Evolutionary conservation across 495 filamentous ascomycete genomes (phyloP), one percentile per base, ranked within the genome.

Genomic region (Xylaria palmicola): DNA sequence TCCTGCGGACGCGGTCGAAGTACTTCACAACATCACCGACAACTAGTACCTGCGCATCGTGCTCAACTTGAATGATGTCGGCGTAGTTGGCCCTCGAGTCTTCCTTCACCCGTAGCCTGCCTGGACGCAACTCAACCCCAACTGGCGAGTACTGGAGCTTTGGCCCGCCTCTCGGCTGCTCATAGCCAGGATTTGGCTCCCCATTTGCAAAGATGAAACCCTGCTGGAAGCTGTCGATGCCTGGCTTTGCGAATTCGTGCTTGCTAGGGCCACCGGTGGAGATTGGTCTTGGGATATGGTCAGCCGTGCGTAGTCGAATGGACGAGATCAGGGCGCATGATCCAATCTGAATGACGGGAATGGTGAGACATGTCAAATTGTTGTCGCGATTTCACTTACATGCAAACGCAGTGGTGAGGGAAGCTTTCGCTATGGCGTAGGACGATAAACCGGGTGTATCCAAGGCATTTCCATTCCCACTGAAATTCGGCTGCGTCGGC

Each of bases 391-490:
- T 63, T 59, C 6, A 69, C 68, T 71, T 71, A 71, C 66, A 72
- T 72, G 69, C 69, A 72, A 30, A 67, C 64, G 44, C 69, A 72
- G 29, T 72, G 69, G 41, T 67, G 64, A 51, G 69, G 69, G 56
- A 67, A 72, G 13, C 66, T 64, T 22, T 72, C 69, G 60, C 64
- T 72, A 69, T 72, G 69, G 51, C 69, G 69, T 8, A 72, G 56
- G 51, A 72, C 69, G 24, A 72, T 66, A 45, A 72, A 72, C 8
- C 69, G 69, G 41, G 58, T 67, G 60, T 72, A 72, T 36, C 69
- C 69, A 19, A 72, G 61, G 56, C 69, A 72, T 65, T 72, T 72
- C 69, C 69, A 72, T 56, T 72, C 69, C 69, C 69, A 72, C 49
- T 72, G 66, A 17, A 72, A 72, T 30, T 72, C 69, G 34, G 64